Conservation (phyloP, 1,139 yeast genomes). For the Saccharomyces hybrid region DNA sequence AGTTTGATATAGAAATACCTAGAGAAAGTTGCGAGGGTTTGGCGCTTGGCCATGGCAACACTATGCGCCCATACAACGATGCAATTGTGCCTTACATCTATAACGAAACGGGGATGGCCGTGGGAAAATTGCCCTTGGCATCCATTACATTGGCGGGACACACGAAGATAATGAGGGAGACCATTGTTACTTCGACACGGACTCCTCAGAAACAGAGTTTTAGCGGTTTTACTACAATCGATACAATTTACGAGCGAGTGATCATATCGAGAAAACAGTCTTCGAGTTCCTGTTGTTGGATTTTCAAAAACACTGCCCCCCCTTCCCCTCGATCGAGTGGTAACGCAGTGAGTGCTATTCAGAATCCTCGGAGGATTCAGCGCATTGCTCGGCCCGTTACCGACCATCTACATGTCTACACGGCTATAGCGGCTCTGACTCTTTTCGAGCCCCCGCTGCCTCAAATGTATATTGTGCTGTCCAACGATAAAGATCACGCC, state of each 20-base stretch:
- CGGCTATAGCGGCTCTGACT: no score
- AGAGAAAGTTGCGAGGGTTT: constrained; percentile 11
- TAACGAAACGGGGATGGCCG: constrained; percentile 15
- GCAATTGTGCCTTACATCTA: constrained; percentile 14
- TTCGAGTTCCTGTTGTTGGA: neutral
- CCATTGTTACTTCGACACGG: constrained; percentile 3
- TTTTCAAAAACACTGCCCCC: neutral
- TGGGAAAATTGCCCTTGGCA: constrained; percentile 11
- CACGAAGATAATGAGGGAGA: neutral
- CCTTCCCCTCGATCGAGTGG: no score
- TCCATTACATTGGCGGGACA: neutral
- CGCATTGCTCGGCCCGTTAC: no score
- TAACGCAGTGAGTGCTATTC: no score
- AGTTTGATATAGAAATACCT: constrained; percentile 17
- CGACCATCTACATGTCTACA: no score
- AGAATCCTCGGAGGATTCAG: no score
- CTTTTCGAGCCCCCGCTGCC: no score
- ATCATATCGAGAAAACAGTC: neutral
- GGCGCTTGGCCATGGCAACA: neutral
- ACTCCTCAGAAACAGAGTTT: constrained; percentile 2
- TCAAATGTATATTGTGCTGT: no score
- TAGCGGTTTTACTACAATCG: constrained; percentile 2
- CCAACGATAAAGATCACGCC: no score
- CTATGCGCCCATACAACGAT: constrained; percentile 2
- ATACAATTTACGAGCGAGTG: neutral